A percentile compares a stretch with the other conserved stretches of the same genome.
Conservation (phyloP, 225 moss, liverwort and hornwort species). For the Antitrichia curtipendula region DNA sequence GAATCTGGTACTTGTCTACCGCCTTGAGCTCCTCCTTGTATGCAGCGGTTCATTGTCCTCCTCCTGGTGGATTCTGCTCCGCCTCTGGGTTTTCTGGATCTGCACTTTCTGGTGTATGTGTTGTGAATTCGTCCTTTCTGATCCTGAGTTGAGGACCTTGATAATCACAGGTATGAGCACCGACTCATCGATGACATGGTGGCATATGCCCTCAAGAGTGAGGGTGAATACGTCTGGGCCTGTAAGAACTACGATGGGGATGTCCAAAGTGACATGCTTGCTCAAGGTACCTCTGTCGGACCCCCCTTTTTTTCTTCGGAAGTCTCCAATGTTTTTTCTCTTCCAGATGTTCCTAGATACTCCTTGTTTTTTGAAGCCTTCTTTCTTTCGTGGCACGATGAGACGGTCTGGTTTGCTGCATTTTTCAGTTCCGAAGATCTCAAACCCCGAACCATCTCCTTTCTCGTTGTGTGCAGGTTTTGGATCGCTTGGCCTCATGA, state of each 20-base stretch:
- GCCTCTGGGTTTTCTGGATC: neutral
- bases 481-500: conserved; percentile 93
- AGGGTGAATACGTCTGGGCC: conserved; percentile 94
- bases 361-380: neutral
- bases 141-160: neutral
- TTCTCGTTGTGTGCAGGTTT: conserved; percentile 38
- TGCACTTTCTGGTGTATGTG: neutral
- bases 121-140: neutral
- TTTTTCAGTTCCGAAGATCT: neutral
- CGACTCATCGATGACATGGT: conserved; percentile 98
- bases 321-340: neutral
- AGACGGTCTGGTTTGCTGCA: neutral
- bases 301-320: neutral
- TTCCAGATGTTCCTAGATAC: neutral
- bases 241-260: conserved; percentile 99
- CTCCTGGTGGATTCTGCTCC: neutral
- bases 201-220: conserved; percentile 79
- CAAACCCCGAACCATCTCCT: neutral
- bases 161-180: conserved; percentile 66
- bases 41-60: neutral
- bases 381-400: neutral
- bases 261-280: conserved; percentile 99
- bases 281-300: conserved; percentile 43
- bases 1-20: conserved; percentile 53
- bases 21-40: neutral